phyloP scores from a whole-genome alignment of 2,329 filamentous ascomycete species.

The Penicillium concentricum region DNA sequence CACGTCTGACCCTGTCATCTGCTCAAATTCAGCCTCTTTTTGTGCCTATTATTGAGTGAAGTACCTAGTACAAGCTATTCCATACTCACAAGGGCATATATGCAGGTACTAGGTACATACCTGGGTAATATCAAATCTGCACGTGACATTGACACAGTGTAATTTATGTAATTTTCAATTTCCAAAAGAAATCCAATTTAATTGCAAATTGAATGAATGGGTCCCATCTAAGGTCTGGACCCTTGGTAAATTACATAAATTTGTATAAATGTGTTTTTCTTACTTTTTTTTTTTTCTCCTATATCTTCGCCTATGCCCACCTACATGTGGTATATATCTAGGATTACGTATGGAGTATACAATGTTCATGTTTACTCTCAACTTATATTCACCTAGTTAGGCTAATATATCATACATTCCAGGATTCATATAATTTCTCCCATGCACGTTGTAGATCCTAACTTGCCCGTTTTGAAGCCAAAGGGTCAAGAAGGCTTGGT shows the following conservation, averaged over 20 bases:
- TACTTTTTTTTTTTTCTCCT: background rate
- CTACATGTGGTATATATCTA: background rate
- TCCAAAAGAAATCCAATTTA: background rate
- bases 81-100: background rate
- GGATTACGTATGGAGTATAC: background rate
- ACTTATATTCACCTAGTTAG: background rate
- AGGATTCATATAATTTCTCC: background rate
- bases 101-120: background rate
- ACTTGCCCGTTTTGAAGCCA: background rate
- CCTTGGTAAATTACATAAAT: background rate
- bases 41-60: background rate
- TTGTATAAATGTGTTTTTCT: too few relatives aligned
- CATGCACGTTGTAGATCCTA: constrained; percentile 1
- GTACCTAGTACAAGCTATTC: background rate
- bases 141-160: background rate
- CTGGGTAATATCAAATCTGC: background rate
- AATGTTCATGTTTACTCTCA: background rate
- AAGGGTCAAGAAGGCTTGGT: constrained; percentile 9
- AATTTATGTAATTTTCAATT: background rate
- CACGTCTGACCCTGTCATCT: background rate
- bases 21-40: background rate
- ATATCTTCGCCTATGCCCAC: background rate
- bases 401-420: too few relatives aligned
- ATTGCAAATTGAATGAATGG: background rate
- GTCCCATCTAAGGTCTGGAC: background rate